These are phyloP conservation scores for Litchi chinensis DNA, from an alignment of 345 rosid genomes.

Conservation along the genomic window DNA sequence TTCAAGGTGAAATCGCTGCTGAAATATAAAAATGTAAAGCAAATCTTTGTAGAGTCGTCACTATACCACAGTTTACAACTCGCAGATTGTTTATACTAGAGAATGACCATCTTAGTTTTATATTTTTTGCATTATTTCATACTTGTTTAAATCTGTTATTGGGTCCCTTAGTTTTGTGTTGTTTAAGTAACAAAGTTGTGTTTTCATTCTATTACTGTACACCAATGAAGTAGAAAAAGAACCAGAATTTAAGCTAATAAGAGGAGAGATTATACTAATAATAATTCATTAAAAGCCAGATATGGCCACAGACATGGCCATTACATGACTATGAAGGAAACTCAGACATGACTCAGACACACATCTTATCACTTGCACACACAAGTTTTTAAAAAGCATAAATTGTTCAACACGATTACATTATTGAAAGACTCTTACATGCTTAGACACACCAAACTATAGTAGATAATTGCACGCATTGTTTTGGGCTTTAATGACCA, in stretches of 20 bases:
- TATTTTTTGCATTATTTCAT: background rate
- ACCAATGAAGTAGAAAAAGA: background rate
- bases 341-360: background rate
- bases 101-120: background rate
- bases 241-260: too few relatives aligned
- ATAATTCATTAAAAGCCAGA: constrained; percentile 25
- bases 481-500: constrained; percentile 28
- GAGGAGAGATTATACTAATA: constrained; percentile 15
- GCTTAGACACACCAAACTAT: background rate
- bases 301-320: constrained; percentile 31
- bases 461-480: background rate
- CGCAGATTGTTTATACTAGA: background rate
- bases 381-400: background rate
- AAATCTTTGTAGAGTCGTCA: background rate
- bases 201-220: background rate
- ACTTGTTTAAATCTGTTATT: background rate
- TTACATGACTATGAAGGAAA: constrained; percentile 24
- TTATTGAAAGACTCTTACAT: constrained; percentile 5
- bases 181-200: background rate
- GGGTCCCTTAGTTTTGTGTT: background rate
- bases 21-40: background rate
- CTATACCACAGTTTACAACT: background rate
- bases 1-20: background rate
- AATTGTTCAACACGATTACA: background rate
- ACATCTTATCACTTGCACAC: background rate